Conservation (phyloP, 768 basidiomycete genomes). For the Lyophyllum shimeji region DNA sequence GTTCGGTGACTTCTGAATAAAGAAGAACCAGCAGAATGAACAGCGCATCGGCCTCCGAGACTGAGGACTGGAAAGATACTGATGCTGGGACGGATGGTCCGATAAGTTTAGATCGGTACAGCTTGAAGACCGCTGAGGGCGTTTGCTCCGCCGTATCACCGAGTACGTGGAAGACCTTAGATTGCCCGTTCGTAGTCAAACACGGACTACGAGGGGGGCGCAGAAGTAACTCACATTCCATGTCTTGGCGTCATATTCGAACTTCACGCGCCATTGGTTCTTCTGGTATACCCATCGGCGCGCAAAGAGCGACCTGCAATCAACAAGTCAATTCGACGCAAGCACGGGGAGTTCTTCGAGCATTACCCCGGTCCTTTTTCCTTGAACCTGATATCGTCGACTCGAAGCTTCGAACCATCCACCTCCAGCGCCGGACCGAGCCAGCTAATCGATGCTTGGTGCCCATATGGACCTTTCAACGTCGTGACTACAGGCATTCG, state of each 20-base stretch:
- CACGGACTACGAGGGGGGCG: not conserved
- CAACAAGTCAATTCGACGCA: too few species aligned
- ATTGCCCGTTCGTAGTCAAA: not conserved
- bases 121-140: slow-evolving; percentile 1
- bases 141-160: not conserved
- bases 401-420: not conserved
- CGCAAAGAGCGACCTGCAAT: not conserved
- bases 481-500: not conserved
- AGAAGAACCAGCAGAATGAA: slow-evolving; percentile 7
- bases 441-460: not conserved
- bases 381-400: not conserved
- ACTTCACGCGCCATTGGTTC: slow-evolving; percentile 5
- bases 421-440: not conserved
- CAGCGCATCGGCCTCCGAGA: slow-evolving; percentile 1
- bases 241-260: slow-evolving; percentile 2
- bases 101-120: slow-evolving; percentile 2
- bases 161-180: slow-evolving; percentile 5
- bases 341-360: not conserved
- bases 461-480: not conserved
- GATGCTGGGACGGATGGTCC: slow-evolving; percentile 1
- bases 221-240: not conserved
- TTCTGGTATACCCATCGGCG: slow-evolving; percentile 6
- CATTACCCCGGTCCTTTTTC: not conserved
- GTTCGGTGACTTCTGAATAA: slow-evolving; percentile 9
- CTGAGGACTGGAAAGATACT: not conserved